Conservation (phyloP, 805 yeast genomes). For the Lipomyces sp. region DNA sequence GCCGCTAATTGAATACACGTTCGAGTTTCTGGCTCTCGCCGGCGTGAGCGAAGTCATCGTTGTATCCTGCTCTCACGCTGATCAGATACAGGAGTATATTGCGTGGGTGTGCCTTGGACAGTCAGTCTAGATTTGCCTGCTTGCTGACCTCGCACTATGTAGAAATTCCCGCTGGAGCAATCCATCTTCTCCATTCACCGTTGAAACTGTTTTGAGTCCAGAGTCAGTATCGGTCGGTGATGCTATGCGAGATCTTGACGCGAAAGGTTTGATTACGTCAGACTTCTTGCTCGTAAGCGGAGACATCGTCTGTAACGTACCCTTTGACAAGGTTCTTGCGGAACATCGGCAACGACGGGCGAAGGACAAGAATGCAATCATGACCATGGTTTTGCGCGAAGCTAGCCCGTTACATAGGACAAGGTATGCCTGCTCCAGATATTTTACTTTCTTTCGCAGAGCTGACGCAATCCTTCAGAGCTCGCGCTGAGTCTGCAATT, state of each 20-base stretch:
- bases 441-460: neutral
- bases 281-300: constrained; percentile 90
- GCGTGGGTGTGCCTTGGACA: constrained; percentile 37
- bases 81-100: constrained; percentile 78
- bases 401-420: constrained; percentile 84
- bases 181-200: constrained; percentile 70
- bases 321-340: constrained; percentile 66
- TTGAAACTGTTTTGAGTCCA: constrained; percentile 74
- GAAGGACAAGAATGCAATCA: constrained; percentile 81
- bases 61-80: constrained; percentile 88
- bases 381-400: constrained; percentile 87
- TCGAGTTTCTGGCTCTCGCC: constrained; percentile 88
- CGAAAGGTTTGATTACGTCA: constrained; percentile 81
- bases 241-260: constrained; percentile 93
- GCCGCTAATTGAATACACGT: constrained; percentile 90
- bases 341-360: constrained; percentile 69
- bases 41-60: constrained; percentile 86
- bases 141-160: neutral
- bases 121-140: neutral
- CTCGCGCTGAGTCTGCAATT: constrained; percentile 76
- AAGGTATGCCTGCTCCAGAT: too few relatives aligned
- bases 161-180: constrained; percentile 40
- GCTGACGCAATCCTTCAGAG: constrained; percentile 42
- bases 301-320: constrained; percentile 91
- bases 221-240: constrained; percentile 94